These are phyloP conservation scores for Coemansia sp. DNA, from an alignment of 192 early-diverging fungal genomes.

Conservation along the genomic window DNA sequence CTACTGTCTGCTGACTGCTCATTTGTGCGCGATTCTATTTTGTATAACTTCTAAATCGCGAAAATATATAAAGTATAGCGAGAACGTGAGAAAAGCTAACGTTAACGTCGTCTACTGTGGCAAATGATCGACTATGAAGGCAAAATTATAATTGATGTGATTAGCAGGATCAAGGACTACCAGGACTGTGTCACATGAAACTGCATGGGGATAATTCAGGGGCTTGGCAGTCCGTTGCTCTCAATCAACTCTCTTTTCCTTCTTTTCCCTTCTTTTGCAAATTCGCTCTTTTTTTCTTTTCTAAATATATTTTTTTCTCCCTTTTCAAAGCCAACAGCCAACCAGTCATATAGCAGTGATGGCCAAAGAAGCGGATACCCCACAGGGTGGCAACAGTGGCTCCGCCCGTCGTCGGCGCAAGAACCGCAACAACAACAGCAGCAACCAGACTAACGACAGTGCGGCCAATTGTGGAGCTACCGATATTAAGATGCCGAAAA, in stretches of 20 bases:
- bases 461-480: not conserved
- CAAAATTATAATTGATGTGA: not conserved
- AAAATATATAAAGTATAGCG: not conserved
- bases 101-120: too few species aligned
- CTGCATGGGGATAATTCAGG: not conserved
- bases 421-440: not conserved
- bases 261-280: not conserved
- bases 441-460: constrained; percentile 1
- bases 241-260: not conserved
- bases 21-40: not conserved
- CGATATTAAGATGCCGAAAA: not conserved
- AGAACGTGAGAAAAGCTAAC: not conserved
- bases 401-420: constrained; percentile 1
- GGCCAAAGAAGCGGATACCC: not conserved
- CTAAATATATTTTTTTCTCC: not conserved
- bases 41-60: not conserved
- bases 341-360: not conserved
- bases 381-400: not conserved
- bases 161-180: not conserved
- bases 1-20: not conserved
- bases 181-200: constrained; percentile 3
- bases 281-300: not conserved
- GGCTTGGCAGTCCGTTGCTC: not conserved
- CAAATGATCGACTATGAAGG: not conserved
- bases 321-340: not conserved